A percentile compares a stretch with the other conserved stretches of the same genome.
Conservation (phyloP, 2,329 filamentous ascomycete genomes). For the Botrytis porri region DNA sequence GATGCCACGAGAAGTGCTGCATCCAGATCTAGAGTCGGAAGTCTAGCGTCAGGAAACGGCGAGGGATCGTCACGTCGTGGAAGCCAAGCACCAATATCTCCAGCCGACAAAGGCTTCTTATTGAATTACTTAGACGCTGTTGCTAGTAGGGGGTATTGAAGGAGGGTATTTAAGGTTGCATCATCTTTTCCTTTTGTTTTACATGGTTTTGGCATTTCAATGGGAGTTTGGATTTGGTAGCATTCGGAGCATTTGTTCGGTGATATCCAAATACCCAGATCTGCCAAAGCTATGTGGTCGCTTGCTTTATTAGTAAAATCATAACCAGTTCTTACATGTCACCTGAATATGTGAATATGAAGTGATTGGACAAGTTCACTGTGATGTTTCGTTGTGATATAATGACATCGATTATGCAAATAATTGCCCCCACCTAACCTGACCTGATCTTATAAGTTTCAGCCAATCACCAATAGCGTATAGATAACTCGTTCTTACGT, state of each 20-base stretch:
- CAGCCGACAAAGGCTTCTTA: conserved; percentile 72
- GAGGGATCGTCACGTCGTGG: conserved; percentile 41
- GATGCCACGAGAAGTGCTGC: conserved; percentile 23
- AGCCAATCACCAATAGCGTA: neutral
- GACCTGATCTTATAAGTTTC: neutral
- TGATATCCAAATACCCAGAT: conserved; percentile 17
- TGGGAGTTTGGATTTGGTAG: conserved; percentile 13
- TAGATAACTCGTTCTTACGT: conserved; percentile 7
- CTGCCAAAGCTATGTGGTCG: conserved; percentile 4
- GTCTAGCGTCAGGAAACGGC: conserved; percentile 32
- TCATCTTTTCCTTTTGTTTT: conserved; percentile 4
- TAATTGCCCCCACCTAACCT: neutral
- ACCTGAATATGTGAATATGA: neutral
- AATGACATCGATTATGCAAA: neutral
- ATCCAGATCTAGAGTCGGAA: conserved; percentile 35
- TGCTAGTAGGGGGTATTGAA: conserved; percentile 27
- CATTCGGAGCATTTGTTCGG: conserved; percentile 11
- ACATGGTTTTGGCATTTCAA: conserved; percentile 15
- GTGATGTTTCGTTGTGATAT: neutral
- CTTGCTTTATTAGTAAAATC: conserved; percentile 2
- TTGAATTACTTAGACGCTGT: conserved; percentile 66
- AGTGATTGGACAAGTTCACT: neutral
- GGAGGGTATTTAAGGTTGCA: neutral
- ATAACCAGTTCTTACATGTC: neutral
- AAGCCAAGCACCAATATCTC: conserved; percentile 57